Conservation (phyloP, 768 basidiomycete genomes). For the Dendrothele bispora region DNA sequence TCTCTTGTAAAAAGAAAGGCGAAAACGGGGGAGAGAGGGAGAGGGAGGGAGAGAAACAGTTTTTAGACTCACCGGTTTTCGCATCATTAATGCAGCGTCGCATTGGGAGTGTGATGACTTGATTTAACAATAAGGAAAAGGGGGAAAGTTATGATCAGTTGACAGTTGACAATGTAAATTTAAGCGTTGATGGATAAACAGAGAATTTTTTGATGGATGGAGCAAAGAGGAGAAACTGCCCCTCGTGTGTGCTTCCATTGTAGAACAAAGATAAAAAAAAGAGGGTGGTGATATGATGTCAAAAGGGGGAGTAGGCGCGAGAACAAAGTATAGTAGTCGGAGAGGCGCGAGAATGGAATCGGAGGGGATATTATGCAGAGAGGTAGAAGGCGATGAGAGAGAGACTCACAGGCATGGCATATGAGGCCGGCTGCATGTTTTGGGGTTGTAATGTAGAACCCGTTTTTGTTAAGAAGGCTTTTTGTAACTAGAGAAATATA, state of each 20-base stretch:
- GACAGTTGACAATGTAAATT: too few relatives aligned
- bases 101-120: slow-evolving; percentile 39
- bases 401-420: slow-evolving; percentile 10
- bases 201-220: too few relatives aligned
- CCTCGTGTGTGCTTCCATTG: too few relatives aligned
- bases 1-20: too few relatives aligned
- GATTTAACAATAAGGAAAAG: slow-evolving; percentile 4
- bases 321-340: too few relatives aligned
- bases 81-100: slow-evolving; percentile 55
- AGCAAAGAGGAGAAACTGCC: too few relatives aligned
- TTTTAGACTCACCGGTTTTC: slow-evolving; percentile 46
- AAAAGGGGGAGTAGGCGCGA: slow-evolving; percentile 1
- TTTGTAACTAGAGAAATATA: slow-evolving; percentile 62
- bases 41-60: too few relatives aligned
- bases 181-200: too few relatives aligned
- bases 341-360: too few relatives aligned
- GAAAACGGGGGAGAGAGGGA: too few relatives aligned
- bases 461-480: slow-evolving; percentile 56
- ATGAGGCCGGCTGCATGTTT: background rate
- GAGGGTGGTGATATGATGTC: background rate
- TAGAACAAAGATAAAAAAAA: background rate
- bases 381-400: background rate
- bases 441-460: slow-evolving; percentile 22
- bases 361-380: too few relatives aligned
- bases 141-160: slow-evolving; percentile 10